Conservation (phyloP, 192 early-diverging fungal species). For the Backusella circina region DNA sequence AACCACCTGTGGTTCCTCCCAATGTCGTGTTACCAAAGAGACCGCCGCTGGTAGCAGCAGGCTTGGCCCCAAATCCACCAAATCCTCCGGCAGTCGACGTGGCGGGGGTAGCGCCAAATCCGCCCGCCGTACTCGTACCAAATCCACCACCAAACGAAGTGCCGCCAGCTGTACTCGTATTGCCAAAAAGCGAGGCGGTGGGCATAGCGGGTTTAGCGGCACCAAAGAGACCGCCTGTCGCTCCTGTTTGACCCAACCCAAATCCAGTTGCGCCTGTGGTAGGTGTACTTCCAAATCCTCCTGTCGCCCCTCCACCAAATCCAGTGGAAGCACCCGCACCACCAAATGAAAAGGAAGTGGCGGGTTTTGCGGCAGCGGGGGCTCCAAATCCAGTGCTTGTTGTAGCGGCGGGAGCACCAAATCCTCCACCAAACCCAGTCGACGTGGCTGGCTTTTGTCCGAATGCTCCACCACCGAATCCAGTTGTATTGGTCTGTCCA, state of each 20-base stretch:
- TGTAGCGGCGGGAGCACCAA: constrained; percentile 3
- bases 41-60: neutral
- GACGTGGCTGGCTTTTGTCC: constrained; percentile 16
- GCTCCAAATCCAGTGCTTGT: constrained; percentile 27
- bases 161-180: neutral
- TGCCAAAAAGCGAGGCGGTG: constrained; percentile 16
- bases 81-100: neutral
- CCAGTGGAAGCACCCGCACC: neutral
- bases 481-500: constrained; percentile 26
- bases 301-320: neutral
- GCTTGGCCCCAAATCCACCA: constrained; percentile 3
- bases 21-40: constrained; percentile 25
- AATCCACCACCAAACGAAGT: constrained; percentile 26
- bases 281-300: neutral
- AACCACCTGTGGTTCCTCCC: neutral
- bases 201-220: neutral
- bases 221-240: constrained; percentile 7
- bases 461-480: neutral
- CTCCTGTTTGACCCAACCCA: neutral
- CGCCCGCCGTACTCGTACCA: constrained; percentile 23
- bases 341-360: neutral
- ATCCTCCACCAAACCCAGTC: constrained; percentile 14
- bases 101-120: neutral
- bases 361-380: constrained; percentile 18
- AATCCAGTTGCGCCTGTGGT: neutral